Base-by-base conservation (phyloP, 176 grass and related monocot species). In the Typha latifolia region DNA sequence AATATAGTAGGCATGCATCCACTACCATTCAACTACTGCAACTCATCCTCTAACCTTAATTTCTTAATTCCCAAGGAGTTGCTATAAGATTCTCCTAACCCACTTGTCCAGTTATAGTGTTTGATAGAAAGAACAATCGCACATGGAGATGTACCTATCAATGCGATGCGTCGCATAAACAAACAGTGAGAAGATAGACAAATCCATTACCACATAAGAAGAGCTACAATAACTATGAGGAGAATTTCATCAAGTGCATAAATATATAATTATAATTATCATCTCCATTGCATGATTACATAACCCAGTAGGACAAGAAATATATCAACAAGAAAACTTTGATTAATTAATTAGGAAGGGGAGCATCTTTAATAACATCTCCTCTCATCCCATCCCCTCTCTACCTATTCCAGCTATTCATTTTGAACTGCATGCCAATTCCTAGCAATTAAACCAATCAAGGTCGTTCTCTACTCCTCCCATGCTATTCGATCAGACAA, bases 81-180 rank as follows among this genome's bases (percentile, higher is more conserved):
- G 22, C n/a, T 64, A 47, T 50, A 3, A 52, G 12, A 62, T 50
- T 71, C 51, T 84, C 88, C 80, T 81, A 84, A 70, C 49, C 74
- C 88, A 90, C 69, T 62, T 75, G 62, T 56, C 48, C 49, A 64
- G 16, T 32, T 71, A 32, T 16, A 57, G 27, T 57, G 43, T 53
- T 18, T 3, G 20, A 68, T 49, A 14, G 68, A 62, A 65, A 62
- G 80, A 72, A 79, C 63, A 66, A 70, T 52, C 47, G 71, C 88
- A 91, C 88, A 91, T 91, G 88, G 74, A 51, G 73, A 64, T 55
- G 70, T 63, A 61, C 47, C 72, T 65, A 72, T 86, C 78, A 47
- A 72, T 70, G 18, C 18, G 12, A 13, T 5, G 53, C 18, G 65
- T 31, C 62, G 51, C 74, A 43, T 43, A 67, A 20, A 23, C 57